Percentiles rank a stretch among this genome's conserved stretches.
These are phyloP conservation scores for Plectosphaerella cucumerina DNA, from an alignment of 2,329 filamentous ascomycete genomes.

Conservation along the genomic window DNA sequence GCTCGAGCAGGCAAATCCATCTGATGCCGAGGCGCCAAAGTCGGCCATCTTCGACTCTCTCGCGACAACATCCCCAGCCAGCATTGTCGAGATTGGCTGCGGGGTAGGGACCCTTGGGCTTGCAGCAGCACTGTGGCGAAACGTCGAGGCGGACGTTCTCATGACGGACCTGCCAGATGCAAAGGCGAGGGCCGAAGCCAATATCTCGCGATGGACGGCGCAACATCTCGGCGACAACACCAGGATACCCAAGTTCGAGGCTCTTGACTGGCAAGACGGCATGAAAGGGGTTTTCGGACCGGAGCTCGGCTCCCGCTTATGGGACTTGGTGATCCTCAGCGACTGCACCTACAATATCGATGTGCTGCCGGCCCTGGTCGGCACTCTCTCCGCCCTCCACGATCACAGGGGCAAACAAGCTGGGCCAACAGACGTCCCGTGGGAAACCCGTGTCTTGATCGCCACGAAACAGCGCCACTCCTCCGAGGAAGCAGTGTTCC, in stretches of 20 bases:
- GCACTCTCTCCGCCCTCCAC: slow-evolving; percentile 48
- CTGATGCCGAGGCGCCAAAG: neutral
- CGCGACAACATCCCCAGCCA: slow-evolving; percentile 24
- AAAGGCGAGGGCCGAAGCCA: slow-evolving; percentile 41
- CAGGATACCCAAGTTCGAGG: slow-evolving; percentile 38
- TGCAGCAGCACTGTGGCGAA: slow-evolving; percentile 34
- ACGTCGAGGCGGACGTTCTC: slow-evolving; percentile 24
- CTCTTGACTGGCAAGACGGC: slow-evolving; percentile 54
- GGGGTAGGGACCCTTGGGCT: slow-evolving; percentile 54
- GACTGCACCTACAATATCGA: slow-evolving; percentile 61
- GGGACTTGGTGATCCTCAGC: slow-evolving; percentile 52
- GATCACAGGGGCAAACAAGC: slow-evolving; percentile 20
- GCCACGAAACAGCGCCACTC: slow-evolving; percentile 54
- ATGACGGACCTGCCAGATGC: slow-evolving; percentile 55
- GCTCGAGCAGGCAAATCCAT: slow-evolving; percentile 13
- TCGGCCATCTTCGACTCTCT: slow-evolving; percentile 7
- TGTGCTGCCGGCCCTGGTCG: slow-evolving; percentile 47
- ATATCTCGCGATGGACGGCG: slow-evolving; percentile 31
- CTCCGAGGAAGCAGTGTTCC: slow-evolving; percentile 46
- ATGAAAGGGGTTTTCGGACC: slow-evolving; percentile 38
- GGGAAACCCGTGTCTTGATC: slow-evolving; percentile 41
- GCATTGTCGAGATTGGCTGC: slow-evolving; percentile 51
- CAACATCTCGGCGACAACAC: neutral
- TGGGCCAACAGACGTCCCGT: neutral
- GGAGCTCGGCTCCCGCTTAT: slow-evolving; percentile 30